Evolutionary conservation across 306 rosid species (phyloP).

Genomic region (Abrus precatorius): DNA sequence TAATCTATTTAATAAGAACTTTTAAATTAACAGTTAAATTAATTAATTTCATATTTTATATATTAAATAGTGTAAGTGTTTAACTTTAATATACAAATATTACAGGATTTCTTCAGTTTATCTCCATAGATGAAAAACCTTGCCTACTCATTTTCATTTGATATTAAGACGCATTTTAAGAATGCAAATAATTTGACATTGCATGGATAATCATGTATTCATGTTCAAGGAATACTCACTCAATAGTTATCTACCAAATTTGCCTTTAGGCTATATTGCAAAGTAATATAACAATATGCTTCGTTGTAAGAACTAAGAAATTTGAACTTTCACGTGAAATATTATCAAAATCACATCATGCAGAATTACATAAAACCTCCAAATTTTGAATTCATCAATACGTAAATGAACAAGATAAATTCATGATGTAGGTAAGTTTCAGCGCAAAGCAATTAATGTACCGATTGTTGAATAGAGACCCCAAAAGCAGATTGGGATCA

Average conservation of each 20-base stretch:
- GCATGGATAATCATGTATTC: background rate
- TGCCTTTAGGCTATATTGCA: background rate
- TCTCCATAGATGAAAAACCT: background rate
- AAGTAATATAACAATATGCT: background rate
- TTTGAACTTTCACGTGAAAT: conserved; percentile 14
- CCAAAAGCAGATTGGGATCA: conserved; percentile 82
- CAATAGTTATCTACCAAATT: background rate
- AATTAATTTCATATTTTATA: too few relatives aligned
- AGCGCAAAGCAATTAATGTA: conserved; percentile 79
- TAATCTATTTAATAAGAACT: too few relatives aligned
- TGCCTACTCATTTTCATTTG: background rate
- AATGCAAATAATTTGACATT: background rate
- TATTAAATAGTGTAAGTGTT: too few relatives aligned
- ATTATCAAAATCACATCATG: background rate
- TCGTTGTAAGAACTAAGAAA: background rate
- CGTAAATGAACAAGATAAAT: conserved; percentile 3
- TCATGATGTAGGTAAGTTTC: conserved; percentile 73
- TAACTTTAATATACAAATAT: too few relatives aligned
- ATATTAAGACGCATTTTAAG: background rate
- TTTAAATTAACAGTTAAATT: too few relatives aligned
- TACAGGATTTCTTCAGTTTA: background rate
- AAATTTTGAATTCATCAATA: background rate
- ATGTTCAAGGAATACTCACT: background rate
- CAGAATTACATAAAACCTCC: conserved; percentile 8
- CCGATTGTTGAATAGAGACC: conserved; percentile 78